phyloP scores from a whole-genome alignment of 305 asterid species.

The Ilex paraguariensis region DNA sequence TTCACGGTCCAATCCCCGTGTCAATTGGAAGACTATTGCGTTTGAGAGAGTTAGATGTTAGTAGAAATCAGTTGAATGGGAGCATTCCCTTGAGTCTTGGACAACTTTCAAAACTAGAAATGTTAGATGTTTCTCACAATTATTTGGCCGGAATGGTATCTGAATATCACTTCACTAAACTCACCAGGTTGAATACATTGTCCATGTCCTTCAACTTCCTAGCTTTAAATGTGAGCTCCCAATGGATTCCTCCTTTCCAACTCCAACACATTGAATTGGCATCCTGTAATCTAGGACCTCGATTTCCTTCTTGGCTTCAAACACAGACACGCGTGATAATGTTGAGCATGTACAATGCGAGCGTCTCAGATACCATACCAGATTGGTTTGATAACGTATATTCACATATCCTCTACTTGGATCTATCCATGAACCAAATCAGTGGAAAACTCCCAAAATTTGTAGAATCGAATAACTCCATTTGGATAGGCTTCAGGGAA shows the following conservation, averaged over 20 bases:
- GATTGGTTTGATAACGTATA: background rate
- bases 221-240: slow-evolving; percentile 1
- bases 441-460: slow-evolving; percentile 1
- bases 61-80: slow-evolving; percentile 7
- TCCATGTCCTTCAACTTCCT: background rate
- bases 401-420: background rate
- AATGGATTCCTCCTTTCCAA: slow-evolving; percentile 13
- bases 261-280: background rate
- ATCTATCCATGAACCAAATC: slow-evolving; percentile 4
- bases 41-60: slow-evolving; percentile 1
- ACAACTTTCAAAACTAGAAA: slow-evolving; percentile 10
- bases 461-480: background rate
- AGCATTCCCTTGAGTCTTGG: slow-evolving; percentile 7
- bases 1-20: slow-evolving; percentile 4
- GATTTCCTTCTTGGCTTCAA: slow-evolving; percentile 4
- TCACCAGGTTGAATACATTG: background rate
- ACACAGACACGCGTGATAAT: background rate
- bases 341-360: background rate
- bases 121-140: slow-evolving; percentile 5
- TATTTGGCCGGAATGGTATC: slow-evolving; percentile 9
- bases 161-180: slow-evolving; percentile 13
- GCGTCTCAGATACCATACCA: slow-evolving; percentile 1
- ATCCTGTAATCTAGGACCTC: slow-evolving; percentile 1
- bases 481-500: background rate
- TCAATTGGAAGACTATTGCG: slow-evolving; percentile 3